These are phyloP conservation scores for Globisporangium paddicum DNA, from an alignment of 352 stramenopile genomes.

Conservation along the genomic window DNA sequence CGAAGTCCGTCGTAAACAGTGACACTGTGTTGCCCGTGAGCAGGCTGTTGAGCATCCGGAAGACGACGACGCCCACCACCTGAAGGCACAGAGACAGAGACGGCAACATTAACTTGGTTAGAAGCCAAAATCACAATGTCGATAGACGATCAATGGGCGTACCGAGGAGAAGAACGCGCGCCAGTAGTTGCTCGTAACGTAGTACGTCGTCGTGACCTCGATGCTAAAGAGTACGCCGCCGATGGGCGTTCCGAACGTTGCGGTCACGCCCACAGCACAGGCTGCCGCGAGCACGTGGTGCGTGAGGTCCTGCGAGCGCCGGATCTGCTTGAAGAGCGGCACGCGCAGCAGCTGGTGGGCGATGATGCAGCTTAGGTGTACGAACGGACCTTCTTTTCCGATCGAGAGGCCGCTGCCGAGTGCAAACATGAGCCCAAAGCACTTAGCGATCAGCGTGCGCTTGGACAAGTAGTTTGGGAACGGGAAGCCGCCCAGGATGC, in stretches of 20 bases:
- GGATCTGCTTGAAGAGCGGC: slow-evolving; percentile 58
- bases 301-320: slow-evolving; percentile 48
- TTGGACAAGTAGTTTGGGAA: slow-evolving; percentile 59
- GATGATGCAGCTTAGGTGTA: slow-evolving; percentile 75
- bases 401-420: slow-evolving; percentile 67
- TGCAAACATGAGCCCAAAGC: slow-evolving; percentile 55
- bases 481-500: slow-evolving; percentile 69
- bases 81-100: neutral
- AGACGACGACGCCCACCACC: slow-evolving; percentile 82
- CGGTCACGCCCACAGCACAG: slow-evolving; percentile 71
- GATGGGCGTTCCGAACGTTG: slow-evolving; percentile 71
- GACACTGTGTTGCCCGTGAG: slow-evolving; percentile 53
- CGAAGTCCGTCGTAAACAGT: slow-evolving; percentile 80
- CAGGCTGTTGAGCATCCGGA: slow-evolving; percentile 66
- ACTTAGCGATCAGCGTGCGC: slow-evolving; percentile 59
- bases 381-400: slow-evolving; percentile 78
- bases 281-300: slow-evolving; percentile 67
- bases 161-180: slow-evolving; percentile 85
- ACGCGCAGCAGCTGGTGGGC: slow-evolving; percentile 55
- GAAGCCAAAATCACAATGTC: neutral
- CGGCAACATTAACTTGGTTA: neutral
- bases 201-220: slow-evolving; percentile 85
- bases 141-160: neutral
- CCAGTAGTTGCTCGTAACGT: slow-evolving; percentile 88
- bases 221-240: slow-evolving; percentile 79